Base-by-base conservation (phyloP, 805 yeast species). In the Zygoascus flipseniorum region DNA sequence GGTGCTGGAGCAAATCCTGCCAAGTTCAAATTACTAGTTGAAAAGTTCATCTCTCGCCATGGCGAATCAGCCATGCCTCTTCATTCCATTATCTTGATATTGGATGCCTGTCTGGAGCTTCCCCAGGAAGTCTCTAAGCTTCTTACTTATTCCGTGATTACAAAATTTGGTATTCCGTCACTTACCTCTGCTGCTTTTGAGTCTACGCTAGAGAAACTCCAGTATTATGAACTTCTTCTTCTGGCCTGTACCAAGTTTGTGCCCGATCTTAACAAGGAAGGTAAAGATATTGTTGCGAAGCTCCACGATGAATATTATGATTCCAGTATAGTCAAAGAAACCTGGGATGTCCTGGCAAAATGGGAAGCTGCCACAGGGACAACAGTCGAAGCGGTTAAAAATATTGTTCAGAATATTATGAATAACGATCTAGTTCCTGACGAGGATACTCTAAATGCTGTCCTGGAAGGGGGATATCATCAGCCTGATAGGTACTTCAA, bases 271-370 rank as follows among this genome's bases (percentile, higher is more conserved):
- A 26, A 18, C 37, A 31, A 28, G n/a, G 47, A 49, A 42, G 52
- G 52, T 42, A 41, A 41, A 9, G 8, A 26, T 11, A 41, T 51
- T 6, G 57, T 57, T 9, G 47, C 43, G 13, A 20, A 45, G 8
- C 41, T 54, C 20, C 42, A 48, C 18, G 41, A 47, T 23, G 14
- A 43, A 18, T 50, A 54, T 37, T 48, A 45, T 14, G n/a, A 16
- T n/a, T 49, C 52, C 11, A 47, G 31, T 16, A 31, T 57, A 8
- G 61, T 48, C 28, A 62, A 65, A 49, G 71, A 65, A 32, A 63
- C 72, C 1, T 69, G 72, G 71, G 71, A 69, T 49, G 62, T 63
- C 14, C 52, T 69, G 50, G 61, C 64, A 8, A 73, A 69, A 48
- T 70, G 69, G 69, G 49, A 31, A 31, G 20, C 49, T 3, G 16